Base-by-base conservation (phyloP, 2,329 filamentous ascomycete genomes). In the Trichocomaceae sp. region DNA sequence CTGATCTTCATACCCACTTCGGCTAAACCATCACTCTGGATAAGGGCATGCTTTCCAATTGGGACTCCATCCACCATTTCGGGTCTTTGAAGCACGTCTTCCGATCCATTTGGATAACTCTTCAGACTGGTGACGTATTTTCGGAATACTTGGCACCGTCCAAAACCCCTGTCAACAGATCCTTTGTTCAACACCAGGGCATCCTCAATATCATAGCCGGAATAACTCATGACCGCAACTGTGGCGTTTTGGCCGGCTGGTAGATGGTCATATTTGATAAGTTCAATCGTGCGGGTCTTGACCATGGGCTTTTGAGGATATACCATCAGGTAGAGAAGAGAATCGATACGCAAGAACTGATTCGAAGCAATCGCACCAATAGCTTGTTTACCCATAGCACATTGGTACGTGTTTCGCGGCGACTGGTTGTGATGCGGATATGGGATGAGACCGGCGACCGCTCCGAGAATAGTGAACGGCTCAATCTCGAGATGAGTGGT, bases 381-480 rank as follows among this genome's bases (percentile, higher is more conserved):
- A 39, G 93, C 93, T 87, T 99, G 93, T 76, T 99, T 99, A 82
- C 93, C 93, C 93, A 99, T 99, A 74, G 93, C 93, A 75, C 92
- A 96, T 79, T 97, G 92, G 67, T 99, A 99, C 0, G 93, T 99
- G 69, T 99, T 99, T 79, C 93, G 83, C 9, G 93, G 93, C 15
- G 95, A 99, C 71, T 99, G 93, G 72, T 99, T 99, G 77, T 99
- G 93, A 70, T 99, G 93, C 8, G 93, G 93, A 67, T 97, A 99
- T 4, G 93, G 93, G 69, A 99, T 99, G 37, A 99, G 79, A 44
- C 93, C 93, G 39, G 93, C 93, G 23, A 99, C 93, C 47, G 93
- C 93, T 23, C 93, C 93, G 13, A 99, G 81, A 49, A 99, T 86
- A 1, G 93, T 99, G 68, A 99, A 99, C 0, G 95, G 95, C 69